Conservation (phyloP, 108 stramenopile genomes). For the Cyclotella cryptica region DNA sequence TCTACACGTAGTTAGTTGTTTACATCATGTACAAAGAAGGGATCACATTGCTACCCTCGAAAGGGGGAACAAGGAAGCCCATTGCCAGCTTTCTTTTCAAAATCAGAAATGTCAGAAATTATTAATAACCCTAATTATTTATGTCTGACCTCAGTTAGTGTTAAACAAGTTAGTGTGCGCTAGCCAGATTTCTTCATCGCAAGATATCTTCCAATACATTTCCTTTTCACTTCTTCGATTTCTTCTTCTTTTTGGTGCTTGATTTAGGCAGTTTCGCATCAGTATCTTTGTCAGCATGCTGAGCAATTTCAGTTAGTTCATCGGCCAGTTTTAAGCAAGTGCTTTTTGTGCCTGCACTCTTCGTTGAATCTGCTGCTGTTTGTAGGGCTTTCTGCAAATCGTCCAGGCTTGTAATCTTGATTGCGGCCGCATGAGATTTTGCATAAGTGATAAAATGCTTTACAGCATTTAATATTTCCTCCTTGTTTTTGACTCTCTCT, state of each 20-base stretch:
- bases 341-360: conserved; percentile 41
- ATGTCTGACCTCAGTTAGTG: no score
- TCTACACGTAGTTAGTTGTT: no score
- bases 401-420: conserved; percentile 13
- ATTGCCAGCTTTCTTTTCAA: no score
- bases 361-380: conserved; percentile 10
- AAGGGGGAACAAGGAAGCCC: no score
- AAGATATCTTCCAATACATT: background rate
- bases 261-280: conserved; percentile 5
- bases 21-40: no score
- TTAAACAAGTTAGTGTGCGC: no score
- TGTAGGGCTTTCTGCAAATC: conserved; percentile 23
- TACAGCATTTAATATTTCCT: conserved; percentile 37
- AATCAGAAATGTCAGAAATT: no score
- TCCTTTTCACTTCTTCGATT: conserved; percentile 13
- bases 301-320: conserved; percentile 19
- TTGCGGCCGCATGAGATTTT: conserved; percentile 20
- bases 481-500: conserved; percentile 42
- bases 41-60: no score
- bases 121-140: no score
- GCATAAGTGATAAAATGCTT: conserved; percentile 34
- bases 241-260: conserved; percentile 30
- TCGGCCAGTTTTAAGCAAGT: conserved; percentile 31
- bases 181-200: no score
- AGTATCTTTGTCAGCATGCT: background rate